phyloP scores from a whole-genome alignment of 192 early-diverging fungal genomes.

The Coemansia sp. region DNA sequence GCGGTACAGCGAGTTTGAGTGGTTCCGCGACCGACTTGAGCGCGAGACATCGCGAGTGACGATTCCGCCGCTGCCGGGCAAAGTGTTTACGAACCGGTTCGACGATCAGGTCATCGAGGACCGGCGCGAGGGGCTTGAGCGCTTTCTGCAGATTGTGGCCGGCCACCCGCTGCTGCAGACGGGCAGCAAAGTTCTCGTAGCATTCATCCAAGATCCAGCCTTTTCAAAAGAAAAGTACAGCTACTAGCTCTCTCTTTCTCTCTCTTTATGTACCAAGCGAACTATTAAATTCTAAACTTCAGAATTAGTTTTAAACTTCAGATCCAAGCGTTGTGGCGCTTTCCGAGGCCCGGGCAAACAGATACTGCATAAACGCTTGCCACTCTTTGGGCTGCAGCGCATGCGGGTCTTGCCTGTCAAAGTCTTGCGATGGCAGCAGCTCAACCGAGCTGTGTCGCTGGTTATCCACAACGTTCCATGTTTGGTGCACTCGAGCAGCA shows the following conservation, averaged over 20 bases:
- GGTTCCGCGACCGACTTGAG: constrained; percentile 94
- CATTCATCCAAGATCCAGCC: constrained; percentile 93
- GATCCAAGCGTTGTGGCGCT: background rate
- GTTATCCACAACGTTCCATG: constrained; percentile 39
- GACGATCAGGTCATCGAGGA: constrained; percentile 94
- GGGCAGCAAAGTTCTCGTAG: constrained; percentile 87
- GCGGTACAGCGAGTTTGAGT: constrained; percentile 98
- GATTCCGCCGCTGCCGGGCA: constrained; percentile 93
- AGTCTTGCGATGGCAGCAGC: constrained; percentile 18
- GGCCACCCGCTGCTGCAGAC: constrained; percentile 98
- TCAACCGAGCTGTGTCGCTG: constrained; percentile 33
- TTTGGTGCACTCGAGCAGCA: constrained; percentile 22
- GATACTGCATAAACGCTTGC: background rate
- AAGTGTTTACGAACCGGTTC: constrained; percentile 95
- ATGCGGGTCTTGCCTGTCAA: background rate
- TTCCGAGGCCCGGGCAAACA: background rate
- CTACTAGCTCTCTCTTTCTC: background rate
- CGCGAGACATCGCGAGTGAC: constrained; percentile 89
- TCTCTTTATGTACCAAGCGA: constrained; percentile 1
- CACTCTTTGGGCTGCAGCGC: background rate
- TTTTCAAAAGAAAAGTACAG: constrained; percentile 76
- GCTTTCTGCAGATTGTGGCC: constrained; percentile 94
- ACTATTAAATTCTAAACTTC: too few relatives aligned
- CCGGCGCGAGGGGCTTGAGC: constrained; percentile 84
- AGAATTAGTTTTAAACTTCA: background rate